Conservation (phyloP, 257 asterid genomes). For the Solanum rostratum region DNA sequence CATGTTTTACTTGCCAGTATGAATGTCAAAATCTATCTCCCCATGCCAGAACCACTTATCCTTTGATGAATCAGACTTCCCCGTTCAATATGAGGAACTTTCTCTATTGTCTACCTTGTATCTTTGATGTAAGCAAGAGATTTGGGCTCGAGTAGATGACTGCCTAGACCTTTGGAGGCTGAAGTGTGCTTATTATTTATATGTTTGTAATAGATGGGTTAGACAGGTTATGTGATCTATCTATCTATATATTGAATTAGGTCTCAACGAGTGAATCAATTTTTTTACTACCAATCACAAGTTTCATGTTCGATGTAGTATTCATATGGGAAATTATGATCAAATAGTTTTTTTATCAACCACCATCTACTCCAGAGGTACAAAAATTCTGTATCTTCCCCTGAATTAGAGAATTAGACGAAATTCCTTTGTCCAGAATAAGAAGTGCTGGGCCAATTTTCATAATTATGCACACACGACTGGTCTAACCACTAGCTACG, state of each 20-base stretch:
- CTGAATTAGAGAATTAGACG: background rate
- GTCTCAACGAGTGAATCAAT: background rate
- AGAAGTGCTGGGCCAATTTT: background rate
- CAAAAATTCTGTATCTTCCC: too few species aligned
- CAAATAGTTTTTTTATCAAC: too few species aligned
- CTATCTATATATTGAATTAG: background rate
- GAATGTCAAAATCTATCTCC: background rate
- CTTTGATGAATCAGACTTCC: background rate
- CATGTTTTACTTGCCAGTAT: background rate
- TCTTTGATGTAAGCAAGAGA: background rate
- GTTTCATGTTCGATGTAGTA: background rate
- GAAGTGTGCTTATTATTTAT: background rate
- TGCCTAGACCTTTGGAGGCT: background rate
- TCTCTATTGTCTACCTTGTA: background rate
- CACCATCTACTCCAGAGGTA: too few species aligned
- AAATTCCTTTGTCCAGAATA: background rate
- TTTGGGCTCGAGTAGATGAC: background rate
- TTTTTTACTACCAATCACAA: background rate
- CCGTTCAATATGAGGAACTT: background rate
- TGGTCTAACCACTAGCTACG: background rate
- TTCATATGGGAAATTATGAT: background rate
- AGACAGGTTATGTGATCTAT: too few species aligned
- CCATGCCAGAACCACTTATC: background rate
- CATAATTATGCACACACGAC: background rate
- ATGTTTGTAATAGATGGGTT: too few species aligned